These are phyloP conservation scores for Ascochyta pisi DNA, from an alignment of 2,329 filamentous ascomycete genomes.

Conservation along the genomic window DNA sequence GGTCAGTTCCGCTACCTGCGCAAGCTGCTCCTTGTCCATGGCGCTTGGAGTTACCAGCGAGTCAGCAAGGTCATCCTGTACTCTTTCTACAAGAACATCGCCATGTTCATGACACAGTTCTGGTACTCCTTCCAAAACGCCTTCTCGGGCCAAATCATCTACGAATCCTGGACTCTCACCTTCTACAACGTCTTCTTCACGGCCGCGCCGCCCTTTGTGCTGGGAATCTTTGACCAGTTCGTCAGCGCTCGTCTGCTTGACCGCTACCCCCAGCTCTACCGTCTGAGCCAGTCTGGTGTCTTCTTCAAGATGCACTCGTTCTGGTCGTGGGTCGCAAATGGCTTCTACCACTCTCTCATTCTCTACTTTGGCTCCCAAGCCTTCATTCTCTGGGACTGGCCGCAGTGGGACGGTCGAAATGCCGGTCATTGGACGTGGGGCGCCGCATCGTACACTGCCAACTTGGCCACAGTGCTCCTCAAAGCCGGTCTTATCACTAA, in stretches of 20 bases:
- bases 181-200: slow-evolving; percentile 99
- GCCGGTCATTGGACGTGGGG: slow-evolving; percentile 99
- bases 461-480: slow-evolving; percentile 89
- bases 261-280: slow-evolving; percentile 94
- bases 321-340: slow-evolving; percentile 89
- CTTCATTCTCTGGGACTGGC: slow-evolving; percentile 82
- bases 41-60: slow-evolving; percentile 96
- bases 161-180: slow-evolving; percentile 98
- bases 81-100: slow-evolving; percentile 99
- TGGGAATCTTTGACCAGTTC: slow-evolving; percentile 97
- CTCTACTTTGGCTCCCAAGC: slow-evolving; percentile 86
- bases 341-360: slow-evolving; percentile 92
- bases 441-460: slow-evolving; percentile 89
- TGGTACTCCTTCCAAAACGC: slow-evolving; percentile 98
- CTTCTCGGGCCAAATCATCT: slow-evolving; percentile 97
- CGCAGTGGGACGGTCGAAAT: slow-evolving; percentile 77
- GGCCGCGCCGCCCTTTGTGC: slow-evolving; percentile 86
- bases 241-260: slow-evolving; percentile 93
- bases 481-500: slow-evolving; percentile 95
- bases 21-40: slow-evolving; percentile 93
- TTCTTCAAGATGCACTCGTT: slow-evolving; percentile 96
- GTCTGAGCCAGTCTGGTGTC: slow-evolving; percentile 86
- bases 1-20: slow-evolving; percentile 94
- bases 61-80: slow-evolving; percentile 97
- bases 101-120: slow-evolving; percentile 98